Evolutionary conservation across 1,284 basidiomycete genomes (phyloP).

Genomic region (Ceratobasidium sp.): DNA sequence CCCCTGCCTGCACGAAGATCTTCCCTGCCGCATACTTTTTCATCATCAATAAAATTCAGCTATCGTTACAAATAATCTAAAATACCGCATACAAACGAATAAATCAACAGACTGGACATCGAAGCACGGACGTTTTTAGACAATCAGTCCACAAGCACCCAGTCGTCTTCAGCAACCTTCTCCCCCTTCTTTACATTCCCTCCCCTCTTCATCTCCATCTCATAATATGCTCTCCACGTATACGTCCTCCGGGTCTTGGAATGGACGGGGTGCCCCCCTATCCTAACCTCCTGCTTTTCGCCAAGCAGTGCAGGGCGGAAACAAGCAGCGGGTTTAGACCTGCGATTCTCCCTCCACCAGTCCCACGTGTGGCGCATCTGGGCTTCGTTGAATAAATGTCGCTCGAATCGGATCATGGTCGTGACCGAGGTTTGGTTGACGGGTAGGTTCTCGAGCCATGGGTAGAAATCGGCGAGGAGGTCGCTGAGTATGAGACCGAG

Average conservation of each 20-base stretch:
- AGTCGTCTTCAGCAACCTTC: neutral
- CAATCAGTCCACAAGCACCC: conserved; percentile 11
- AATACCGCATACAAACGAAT: no score
- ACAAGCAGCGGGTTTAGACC: conserved; percentile 6
- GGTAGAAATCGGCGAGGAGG: neutral
- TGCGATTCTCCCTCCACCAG: conserved; percentile 11
- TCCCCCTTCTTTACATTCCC: neutral
- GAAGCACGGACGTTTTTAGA: no score
- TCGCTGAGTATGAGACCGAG: conserved; percentile 10
- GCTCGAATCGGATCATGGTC: conserved; percentile 13
- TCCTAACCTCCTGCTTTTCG: neutral
- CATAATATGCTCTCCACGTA: conserved; percentile 25
- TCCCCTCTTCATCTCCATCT: neutral
- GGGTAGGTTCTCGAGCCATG: conserved; percentile 6
- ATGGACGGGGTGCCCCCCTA: conserved; percentile 9
- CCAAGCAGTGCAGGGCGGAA: neutral
- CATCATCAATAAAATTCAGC: no score
- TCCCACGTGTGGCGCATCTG: conserved; percentile 18
- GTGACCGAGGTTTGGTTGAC: conserved; percentile 13
- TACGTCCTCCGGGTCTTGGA: conserved; percentile 9
- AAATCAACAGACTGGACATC: no score
- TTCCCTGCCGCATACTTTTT: no score
- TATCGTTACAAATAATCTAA: no score
- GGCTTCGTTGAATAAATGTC: conserved; percentile 10
- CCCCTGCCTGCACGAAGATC: no score